Percentiles rank a stretch among this genome's conserved stretches.
phyloP scores from a whole-genome alignment of 1,139 yeast genomes.

The Sugiyamaella japonica region DNA sequence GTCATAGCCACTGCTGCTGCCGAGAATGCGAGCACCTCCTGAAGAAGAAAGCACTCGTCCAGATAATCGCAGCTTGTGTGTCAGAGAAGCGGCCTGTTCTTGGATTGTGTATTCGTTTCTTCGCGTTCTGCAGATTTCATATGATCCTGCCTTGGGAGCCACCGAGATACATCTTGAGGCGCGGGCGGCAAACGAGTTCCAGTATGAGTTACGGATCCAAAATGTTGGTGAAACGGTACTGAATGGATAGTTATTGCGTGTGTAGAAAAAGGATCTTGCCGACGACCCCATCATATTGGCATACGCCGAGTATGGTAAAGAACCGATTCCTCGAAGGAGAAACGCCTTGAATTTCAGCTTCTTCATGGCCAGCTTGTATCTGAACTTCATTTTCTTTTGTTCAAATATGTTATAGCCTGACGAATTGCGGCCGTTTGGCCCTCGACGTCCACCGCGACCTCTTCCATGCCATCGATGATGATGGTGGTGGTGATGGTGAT shows the following conservation, averaged over 20 bases:
- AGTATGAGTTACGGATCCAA: conserved; percentile 6
- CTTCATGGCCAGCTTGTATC: background rate
- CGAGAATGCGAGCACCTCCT: background rate
- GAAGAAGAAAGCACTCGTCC: background rate
- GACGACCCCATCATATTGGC: conserved; percentile 5
- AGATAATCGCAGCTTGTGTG: background rate
- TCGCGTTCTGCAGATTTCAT: conserved; percentile 3
- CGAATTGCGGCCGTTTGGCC: background rate
- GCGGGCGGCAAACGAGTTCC: background rate
- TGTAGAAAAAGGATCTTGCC: conserved; percentile 3
- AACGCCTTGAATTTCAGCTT: conserved; percentile 4
- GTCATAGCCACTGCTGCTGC: background rate
- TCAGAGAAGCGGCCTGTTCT: background rate
- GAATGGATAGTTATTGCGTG: conserved; percentile 8
- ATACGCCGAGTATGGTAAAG: background rate
- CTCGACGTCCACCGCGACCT: background rate
- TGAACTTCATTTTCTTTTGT: background rate
- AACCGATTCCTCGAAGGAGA: background rate
- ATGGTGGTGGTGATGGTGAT: background rate
- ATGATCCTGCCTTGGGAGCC: conserved; percentile 10
- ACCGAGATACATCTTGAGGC: background rate
- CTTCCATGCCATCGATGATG: conserved; percentile 2
- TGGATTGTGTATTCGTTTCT: conserved; percentile 3
- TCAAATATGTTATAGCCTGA: background rate
- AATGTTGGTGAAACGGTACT: conserved; percentile 1